Evolutionary conservation across 495 filamentous ascomycete genomes (phyloP).

Genomic region (Sphaerosporella brunnea): DNA sequence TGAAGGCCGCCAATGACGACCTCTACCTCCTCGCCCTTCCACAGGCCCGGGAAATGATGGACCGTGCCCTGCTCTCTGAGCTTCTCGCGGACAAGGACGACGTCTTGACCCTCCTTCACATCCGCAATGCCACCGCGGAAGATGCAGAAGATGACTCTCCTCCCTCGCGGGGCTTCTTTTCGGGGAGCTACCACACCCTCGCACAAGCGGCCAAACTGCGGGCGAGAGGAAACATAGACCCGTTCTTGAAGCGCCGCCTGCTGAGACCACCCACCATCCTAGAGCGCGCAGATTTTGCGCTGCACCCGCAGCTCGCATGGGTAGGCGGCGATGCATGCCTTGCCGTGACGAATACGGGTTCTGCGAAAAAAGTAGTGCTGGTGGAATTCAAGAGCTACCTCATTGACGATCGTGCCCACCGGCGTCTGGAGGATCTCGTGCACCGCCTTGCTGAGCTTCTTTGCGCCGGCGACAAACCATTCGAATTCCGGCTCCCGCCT

Average conservation of each 20-base stretch:
- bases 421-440: background rate
- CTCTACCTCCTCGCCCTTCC: background rate
- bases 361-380: background rate
- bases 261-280: background rate
- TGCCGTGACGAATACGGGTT: background rate
- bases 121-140: background rate
- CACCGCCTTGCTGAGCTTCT: constrained; percentile 4
- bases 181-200: background rate
- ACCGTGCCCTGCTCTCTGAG: constrained; percentile 1
- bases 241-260: background rate
- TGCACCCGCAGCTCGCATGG: background rate
- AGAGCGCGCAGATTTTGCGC: background rate
- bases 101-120: background rate
- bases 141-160: background rate
- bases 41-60: constrained; percentile 4
- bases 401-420: background rate
- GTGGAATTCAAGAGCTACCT: constrained; percentile 1
- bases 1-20: background rate
- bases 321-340: background rate
- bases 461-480: background rate
- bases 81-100: background rate
- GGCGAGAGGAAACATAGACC: constrained; percentile 1
- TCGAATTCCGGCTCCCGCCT: background rate
- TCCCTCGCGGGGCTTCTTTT: background rate
- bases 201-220: constrained; percentile 4